Evolutionary conservation across 805 yeast species (phyloP).

Genomic region (Candida boidinii): DNA sequence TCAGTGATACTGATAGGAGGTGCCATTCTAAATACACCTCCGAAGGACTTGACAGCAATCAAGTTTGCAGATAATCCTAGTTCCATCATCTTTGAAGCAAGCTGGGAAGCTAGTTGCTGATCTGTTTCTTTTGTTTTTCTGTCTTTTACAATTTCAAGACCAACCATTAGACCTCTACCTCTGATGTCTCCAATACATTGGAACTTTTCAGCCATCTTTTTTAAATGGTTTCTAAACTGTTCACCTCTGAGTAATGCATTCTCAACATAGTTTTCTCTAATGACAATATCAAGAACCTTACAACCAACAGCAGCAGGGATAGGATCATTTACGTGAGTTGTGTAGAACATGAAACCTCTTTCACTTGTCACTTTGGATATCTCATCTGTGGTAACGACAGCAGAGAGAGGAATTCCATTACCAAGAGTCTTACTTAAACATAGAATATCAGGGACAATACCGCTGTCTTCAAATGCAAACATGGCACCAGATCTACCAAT

Average conservation of each 20-base stretch:
- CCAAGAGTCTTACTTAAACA: constrained; percentile 24
- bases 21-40: constrained; percentile 17
- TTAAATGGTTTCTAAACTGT: constrained; percentile 16
- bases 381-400: constrained; percentile 17
- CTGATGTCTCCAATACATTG: constrained; percentile 17
- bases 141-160: constrained; percentile 39
- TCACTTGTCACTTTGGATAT: constrained; percentile 15
- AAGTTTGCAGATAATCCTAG: constrained; percentile 19
- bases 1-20: constrained; percentile 19
- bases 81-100: constrained; percentile 11
- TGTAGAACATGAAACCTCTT: constrained; percentile 17
- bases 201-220: constrained; percentile 7
- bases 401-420: constrained; percentile 26
- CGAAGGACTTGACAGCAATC: constrained; percentile 16
- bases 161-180: constrained; percentile 15
- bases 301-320: constrained; percentile 22
- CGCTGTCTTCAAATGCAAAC: constrained; percentile 26
- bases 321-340: constrained; percentile 23
- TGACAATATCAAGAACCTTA: constrained; percentile 22
- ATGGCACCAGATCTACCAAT: constrained; percentile 46
- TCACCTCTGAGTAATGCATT: constrained; percentile 19
- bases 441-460: constrained; percentile 24
- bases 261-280: constrained; percentile 16
- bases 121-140: constrained; percentile 32
- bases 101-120: too few relatives aligned